Evolutionary conservation across 352 stramenopile genomes (phyloP).

Genomic region (Phytophthora macrochlamydospora): DNA sequence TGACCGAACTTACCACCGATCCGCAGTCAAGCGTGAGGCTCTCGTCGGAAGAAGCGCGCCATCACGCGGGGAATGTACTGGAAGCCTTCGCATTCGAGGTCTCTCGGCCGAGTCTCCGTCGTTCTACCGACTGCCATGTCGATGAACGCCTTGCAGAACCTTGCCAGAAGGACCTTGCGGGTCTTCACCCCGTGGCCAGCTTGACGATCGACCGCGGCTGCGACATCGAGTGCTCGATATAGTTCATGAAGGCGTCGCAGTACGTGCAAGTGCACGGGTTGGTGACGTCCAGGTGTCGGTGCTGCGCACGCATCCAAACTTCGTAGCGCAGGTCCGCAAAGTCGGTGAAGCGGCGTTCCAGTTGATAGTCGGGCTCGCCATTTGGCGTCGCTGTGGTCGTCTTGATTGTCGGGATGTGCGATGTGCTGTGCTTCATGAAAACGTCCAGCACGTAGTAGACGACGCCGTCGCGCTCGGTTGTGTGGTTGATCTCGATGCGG

Average conservation of each 20-base stretch:
- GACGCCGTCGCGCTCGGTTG: constrained; percentile 37
- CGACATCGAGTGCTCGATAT: constrained; percentile 44
- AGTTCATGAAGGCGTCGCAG: constrained; percentile 53
- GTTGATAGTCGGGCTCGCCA: constrained; percentile 37
- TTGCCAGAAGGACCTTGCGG: constrained; percentile 40
- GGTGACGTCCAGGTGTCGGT: constrained; percentile 20
- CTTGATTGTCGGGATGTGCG: constrained; percentile 58
- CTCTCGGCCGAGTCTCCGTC: constrained; percentile 17
- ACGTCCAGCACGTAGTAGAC: constrained; percentile 56
- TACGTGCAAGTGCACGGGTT: constrained; percentile 30
- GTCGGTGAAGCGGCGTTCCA: constrained; percentile 47
- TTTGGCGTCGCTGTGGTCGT: constrained; percentile 17
- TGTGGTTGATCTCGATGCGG: constrained; percentile 45
- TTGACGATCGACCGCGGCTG: constrained; percentile 44
- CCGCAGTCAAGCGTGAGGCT: background rate
- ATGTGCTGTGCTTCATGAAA: constrained; percentile 50
- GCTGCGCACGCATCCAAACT: constrained; percentile 43
- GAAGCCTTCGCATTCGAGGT: constrained; percentile 23
- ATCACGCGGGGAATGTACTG: constrained; percentile 39
- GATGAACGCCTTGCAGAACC: constrained; percentile 49
- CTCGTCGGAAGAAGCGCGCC: constrained; percentile 40
- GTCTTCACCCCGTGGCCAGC: constrained; percentile 28
- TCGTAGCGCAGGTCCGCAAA: constrained; percentile 45
- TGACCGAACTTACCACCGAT: constrained; percentile 1
- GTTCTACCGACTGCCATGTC: constrained; percentile 27